Evolutionary conservation across 768 basidiomycete genomes (phyloP).

Genomic region (Mycena leptocephala): DNA sequence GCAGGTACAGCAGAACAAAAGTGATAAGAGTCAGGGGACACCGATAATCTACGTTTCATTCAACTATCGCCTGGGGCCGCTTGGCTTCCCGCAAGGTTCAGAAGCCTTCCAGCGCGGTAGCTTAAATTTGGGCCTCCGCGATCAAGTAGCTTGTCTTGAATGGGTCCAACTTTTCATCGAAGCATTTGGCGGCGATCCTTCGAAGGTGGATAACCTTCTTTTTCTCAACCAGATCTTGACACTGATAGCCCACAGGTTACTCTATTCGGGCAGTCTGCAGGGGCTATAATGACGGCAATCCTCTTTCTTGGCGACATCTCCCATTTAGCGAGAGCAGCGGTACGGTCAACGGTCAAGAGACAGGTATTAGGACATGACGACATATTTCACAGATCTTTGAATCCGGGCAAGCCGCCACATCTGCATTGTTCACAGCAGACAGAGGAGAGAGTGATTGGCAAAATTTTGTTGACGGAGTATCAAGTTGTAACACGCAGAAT

Average conservation of each 20-base stretch:
- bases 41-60: slow-evolving; percentile 61
- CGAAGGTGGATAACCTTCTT: slow-evolving; percentile 44
- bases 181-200: slow-evolving; percentile 68
- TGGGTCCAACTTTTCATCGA: slow-evolving; percentile 71
- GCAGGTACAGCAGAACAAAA: neutral
- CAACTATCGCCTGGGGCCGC: slow-evolving; percentile 61
- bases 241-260: slow-evolving; percentile 51
- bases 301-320: slow-evolving; percentile 49
- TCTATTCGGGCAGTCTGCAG: slow-evolving; percentile 63
- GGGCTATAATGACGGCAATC: slow-evolving; percentile 58
- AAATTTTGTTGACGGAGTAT: slow-evolving; percentile 47
- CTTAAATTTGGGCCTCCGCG: slow-evolving; percentile 58
- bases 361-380: slow-evolving; percentile 45
- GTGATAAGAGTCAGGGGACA: slow-evolving; percentile 47
- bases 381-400: slow-evolving; percentile 55
- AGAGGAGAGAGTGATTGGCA: slow-evolving; percentile 49
- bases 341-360: slow-evolving; percentile 31
- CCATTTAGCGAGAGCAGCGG: slow-evolving; percentile 48
- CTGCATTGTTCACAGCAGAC: slow-evolving; percentile 42
- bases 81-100: slow-evolving; percentile 61
- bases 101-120: slow-evolving; percentile 52
- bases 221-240: neutral
- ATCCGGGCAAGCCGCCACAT: slow-evolving; percentile 54
- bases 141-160: slow-evolving; percentile 55
- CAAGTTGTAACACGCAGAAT: slow-evolving; percentile 41